Percentiles rank a stretch among this genome's conserved stretches.
Conservation (phyloP, 2,329 filamentous ascomycete genomes). For the Aspergillus piperis region DNA sequence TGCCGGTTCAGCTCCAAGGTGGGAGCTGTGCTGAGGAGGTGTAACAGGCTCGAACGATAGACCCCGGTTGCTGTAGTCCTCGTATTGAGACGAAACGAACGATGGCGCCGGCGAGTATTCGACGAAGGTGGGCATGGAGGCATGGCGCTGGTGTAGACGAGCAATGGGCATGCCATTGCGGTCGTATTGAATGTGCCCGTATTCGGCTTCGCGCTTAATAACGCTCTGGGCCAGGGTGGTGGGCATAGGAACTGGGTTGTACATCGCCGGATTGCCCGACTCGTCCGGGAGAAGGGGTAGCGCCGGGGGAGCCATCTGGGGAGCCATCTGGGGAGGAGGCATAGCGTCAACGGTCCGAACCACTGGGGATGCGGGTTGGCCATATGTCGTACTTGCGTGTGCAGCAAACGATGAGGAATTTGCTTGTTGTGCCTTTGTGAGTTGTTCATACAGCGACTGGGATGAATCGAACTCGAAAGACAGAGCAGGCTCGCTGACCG, state of each 20-base stretch:
- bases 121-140: conserved; percentile 97
- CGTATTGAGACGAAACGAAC: conserved; percentile 97
- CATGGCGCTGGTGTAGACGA: conserved; percentile 85
- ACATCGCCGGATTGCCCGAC: conserved; percentile 67
- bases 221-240: conserved; percentile 68
- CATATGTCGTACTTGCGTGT: conserved; percentile 64
- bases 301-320: conserved; percentile 70
- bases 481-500: conserved; percentile 92
- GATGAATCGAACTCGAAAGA: conserved; percentile 99
- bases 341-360: conserved; percentile 86
- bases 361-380: conserved; percentile 81
- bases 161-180: conserved; percentile 84
- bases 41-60: conserved; percentile 97
- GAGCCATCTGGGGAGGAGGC: conserved; percentile 85
- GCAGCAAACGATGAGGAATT: conserved; percentile 96
- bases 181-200: conserved; percentile 80
- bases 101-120: conserved; percentile 98
- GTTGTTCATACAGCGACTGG: conserved; percentile 97
- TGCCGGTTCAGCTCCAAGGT: conserved; percentile 81
- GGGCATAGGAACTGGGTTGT: conserved; percentile 69
- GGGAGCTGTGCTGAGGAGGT: conserved; percentile 84
- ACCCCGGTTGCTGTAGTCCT: conserved; percentile 95
- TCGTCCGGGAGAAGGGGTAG: conserved; percentile 64
- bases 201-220: conserved; percentile 89
- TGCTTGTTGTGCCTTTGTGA: conserved; percentile 98